Evolutionary conservation across 2,329 filamentous ascomycete genomes (phyloP).

Genomic region (Cladosporium sphaerospermum): DNA sequence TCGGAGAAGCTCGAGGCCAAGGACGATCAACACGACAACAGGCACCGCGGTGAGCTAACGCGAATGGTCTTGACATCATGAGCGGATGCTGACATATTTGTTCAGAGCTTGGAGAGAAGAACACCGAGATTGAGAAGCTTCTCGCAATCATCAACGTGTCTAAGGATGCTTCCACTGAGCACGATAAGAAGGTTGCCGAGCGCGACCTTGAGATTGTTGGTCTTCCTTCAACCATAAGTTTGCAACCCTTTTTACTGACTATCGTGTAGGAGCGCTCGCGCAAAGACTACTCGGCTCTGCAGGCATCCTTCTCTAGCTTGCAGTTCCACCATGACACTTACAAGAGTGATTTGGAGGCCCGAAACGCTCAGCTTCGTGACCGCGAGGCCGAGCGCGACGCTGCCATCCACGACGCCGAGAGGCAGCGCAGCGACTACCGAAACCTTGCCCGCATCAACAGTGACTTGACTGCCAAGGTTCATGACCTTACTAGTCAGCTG

Average conservation of each 20-base stretch:
- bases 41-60: background rate
- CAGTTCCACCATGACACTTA: slow-evolving; percentile 23
- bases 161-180: slow-evolving; percentile 18
- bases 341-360: slow-evolving; percentile 21
- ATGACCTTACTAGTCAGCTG: slow-evolving; percentile 20
- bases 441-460: slow-evolving; percentile 24
- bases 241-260: background rate
- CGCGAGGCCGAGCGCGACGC: slow-evolving; percentile 23
- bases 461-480: slow-evolving; percentile 22
- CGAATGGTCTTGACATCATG: too few species aligned
- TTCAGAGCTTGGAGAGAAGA: background rate
- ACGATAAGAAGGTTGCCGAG: slow-evolving; percentile 24
- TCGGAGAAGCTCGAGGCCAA: slow-evolving; percentile 22
- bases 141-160: slow-evolving; percentile 25
- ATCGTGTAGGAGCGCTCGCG: slow-evolving; percentile 16
- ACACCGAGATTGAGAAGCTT: slow-evolving; percentile 25
- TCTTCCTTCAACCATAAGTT: background rate
- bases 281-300: slow-evolving; percentile 21
- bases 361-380: slow-evolving; percentile 17
- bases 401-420: slow-evolving; percentile 23
- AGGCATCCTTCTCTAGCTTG: slow-evolving; percentile 17
- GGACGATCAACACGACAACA: slow-evolving; percentile 14
- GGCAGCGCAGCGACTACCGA: slow-evolving; percentile 22
- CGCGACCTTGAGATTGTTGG: slow-evolving; percentile 23
- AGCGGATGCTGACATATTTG: background rate